Conservation (phyloP, 139 green algal genomes). For the Asterochloris sp. region DNA sequence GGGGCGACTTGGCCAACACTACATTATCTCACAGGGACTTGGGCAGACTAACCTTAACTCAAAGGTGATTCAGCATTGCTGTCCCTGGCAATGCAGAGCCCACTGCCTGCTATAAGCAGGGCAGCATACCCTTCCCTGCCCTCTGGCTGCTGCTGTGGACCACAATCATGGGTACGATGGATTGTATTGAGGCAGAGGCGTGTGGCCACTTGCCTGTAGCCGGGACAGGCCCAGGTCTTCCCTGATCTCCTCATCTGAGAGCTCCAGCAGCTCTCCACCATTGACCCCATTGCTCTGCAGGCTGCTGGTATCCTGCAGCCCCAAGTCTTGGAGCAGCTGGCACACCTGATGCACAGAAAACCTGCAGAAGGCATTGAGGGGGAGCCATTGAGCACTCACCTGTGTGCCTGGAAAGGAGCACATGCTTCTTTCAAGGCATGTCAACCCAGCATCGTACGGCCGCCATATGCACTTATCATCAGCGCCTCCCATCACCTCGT, state of each 20-base stretch:
- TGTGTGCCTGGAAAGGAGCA: background rate
- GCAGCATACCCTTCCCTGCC: background rate
- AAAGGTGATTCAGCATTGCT: background rate
- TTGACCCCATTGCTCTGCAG: conserved; percentile 21
- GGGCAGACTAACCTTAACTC: background rate
- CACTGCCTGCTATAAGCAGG: background rate
- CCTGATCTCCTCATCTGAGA: conserved; percentile 22
- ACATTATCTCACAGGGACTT: background rate
- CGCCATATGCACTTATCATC: background rate
- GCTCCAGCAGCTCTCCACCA: conserved; percentile 28
- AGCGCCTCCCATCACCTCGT: background rate
- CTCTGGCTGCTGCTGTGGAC: background rate
- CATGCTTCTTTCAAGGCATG: background rate
- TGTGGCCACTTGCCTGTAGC: conserved; percentile 12
- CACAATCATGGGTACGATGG: background rate
- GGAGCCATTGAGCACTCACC: background rate
- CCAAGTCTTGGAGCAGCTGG: conserved; percentile 16
- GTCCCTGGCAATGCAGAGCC: background rate
- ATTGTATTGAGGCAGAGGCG: background rate
- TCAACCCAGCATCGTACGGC: background rate
- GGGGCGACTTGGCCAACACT: background rate
- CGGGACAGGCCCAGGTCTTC: conserved; percentile 15
- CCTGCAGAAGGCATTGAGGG: background rate
- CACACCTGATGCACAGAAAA: conserved; percentile 18
- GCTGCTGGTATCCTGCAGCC: conserved; percentile 5